Evolutionary conservation across 2,329 filamentous ascomycete genomes (phyloP).

Genomic region (Fusarium verrucosum): DNA sequence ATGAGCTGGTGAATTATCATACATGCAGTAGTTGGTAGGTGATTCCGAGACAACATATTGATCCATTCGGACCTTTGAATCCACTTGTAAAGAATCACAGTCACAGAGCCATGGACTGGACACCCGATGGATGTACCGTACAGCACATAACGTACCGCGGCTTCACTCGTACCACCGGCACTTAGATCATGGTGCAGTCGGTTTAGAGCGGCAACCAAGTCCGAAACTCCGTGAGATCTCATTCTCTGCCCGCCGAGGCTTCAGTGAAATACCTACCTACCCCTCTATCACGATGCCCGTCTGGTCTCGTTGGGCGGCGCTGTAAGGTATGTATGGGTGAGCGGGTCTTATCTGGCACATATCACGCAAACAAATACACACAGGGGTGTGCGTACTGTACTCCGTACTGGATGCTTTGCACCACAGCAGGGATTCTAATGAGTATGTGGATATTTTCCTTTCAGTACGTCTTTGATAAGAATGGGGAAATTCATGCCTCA

Average conservation of each 20-base stretch:
- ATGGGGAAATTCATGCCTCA: conserved; percentile 26
- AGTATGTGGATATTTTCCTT: conserved; percentile 15
- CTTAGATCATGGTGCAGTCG: conserved; percentile 12
- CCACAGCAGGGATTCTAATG: conserved; percentile 17
- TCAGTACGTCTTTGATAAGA: conserved; percentile 24
- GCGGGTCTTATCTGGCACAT: conserved; percentile 28
- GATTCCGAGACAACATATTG: not conserved
- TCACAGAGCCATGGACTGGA: conserved; percentile 1
- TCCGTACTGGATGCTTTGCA: not conserved
- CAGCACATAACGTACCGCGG: conserved; percentile 17
- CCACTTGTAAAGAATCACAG: conserved; percentile 11
- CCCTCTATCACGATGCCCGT: conserved; percentile 21
- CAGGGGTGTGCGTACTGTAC: conserved; percentile 25
- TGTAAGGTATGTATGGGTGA: conserved; percentile 14
- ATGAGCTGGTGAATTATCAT: not conserved
- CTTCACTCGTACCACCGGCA: conserved; percentile 24
- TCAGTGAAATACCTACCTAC: conserved; percentile 32
- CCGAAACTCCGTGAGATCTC: conserved; percentile 28
- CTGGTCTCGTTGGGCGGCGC: conserved; percentile 20
- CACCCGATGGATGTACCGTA: conserved; percentile 25
- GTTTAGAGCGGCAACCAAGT: conserved; percentile 22
- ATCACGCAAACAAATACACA: conserved; percentile 11
- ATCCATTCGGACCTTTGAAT: conserved; percentile 26
- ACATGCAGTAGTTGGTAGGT: too few relatives aligned
- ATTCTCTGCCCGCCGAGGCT: conserved; percentile 22